Evolutionary conservation across 2,329 filamentous ascomycete species (phyloP).

Genomic region (Pleomassaria siparia): DNA sequence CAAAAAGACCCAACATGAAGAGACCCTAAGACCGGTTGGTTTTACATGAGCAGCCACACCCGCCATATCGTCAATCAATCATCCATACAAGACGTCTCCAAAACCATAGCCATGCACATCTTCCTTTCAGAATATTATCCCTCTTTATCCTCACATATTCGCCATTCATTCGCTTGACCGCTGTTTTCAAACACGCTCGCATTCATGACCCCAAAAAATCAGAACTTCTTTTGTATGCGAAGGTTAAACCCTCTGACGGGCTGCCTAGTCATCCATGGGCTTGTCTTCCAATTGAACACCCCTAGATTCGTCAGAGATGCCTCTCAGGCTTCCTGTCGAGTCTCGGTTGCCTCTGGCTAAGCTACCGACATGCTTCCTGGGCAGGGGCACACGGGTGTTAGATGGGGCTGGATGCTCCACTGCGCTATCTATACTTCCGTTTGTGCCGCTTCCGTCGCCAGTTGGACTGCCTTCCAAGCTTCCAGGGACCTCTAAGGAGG

Average conservation of each 20-base stretch:
- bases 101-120: conserved; percentile 1
- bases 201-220: neutral
- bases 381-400: conserved; percentile 37
- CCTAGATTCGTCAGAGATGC: conserved; percentile 44
- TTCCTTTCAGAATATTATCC: neutral
- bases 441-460: conserved; percentile 30
- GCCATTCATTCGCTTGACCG: conserved; percentile 5
- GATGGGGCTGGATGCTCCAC: conserved; percentile 36
- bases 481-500: conserved; percentile 81
- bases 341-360: conserved; percentile 40
- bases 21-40: conserved; percentile 20
- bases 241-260: neutral
- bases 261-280: conserved; percentile 62
- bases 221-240: neutral
- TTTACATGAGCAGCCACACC: conserved; percentile 13
- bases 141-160: conserved; percentile 6
- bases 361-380: conserved; percentile 37
- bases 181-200: neutral
- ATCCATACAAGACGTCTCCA: conserved; percentile 6
- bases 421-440: conserved; percentile 36
- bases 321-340: conserved; percentile 43
- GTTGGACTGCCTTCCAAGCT: conserved; percentile 51
- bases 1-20: conserved; percentile 22
- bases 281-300: conserved; percentile 72
- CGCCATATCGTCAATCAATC: conserved; percentile 5